phyloP scores from a whole-genome alignment of 805 yeast genomes.

The Zygosaccharomyces rouxii region DNA sequence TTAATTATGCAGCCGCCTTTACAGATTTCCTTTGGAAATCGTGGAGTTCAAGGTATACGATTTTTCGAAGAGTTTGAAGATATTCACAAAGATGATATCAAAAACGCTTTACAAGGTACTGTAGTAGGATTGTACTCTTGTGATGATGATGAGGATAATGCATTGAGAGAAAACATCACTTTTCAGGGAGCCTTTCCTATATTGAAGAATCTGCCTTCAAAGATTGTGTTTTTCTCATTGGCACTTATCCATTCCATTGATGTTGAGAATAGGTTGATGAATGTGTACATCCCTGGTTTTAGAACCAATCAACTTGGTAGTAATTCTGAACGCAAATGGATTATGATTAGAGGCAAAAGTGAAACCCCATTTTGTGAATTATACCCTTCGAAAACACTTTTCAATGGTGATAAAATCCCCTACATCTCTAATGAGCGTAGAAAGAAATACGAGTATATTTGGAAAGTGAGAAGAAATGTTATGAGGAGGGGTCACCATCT shows the following conservation, averaged over 20 bases:
- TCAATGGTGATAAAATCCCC: slow-evolving; percentile 35
- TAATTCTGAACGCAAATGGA: slow-evolving; percentile 29
- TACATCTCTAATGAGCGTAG: slow-evolving; percentile 40
- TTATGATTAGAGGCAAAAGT: slow-evolving; percentile 59
- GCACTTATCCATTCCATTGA: slow-evolving; percentile 67
- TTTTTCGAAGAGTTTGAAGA: slow-evolving; percentile 34
- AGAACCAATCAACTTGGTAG: slow-evolving; percentile 16
- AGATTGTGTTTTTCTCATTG: slow-evolving; percentile 27
- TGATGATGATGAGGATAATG: slow-evolving; percentile 10
- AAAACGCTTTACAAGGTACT: slow-evolving; percentile 36
- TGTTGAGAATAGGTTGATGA: slow-evolving; percentile 36
- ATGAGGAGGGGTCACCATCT: slow-evolving; percentile 41
- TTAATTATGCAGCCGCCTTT: slow-evolving; percentile 39
- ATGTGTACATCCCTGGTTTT: slow-evolving; percentile 51
- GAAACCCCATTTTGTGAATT: slow-evolving; percentile 61
- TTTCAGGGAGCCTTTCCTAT: slow-evolving; percentile 18
- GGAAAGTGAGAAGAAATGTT: slow-evolving; percentile 56
- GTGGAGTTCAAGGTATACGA: slow-evolving; percentile 38
- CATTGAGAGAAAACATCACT: not conserved
- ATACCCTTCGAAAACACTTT: slow-evolving; percentile 30
- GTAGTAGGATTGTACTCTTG: slow-evolving; percentile 33
- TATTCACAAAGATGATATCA: slow-evolving; percentile 35
- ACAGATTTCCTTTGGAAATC: slow-evolving; percentile 37
- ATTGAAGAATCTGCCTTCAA: not conserved
- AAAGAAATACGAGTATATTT: slow-evolving; percentile 48